Evolutionary conservation across 306 rosid genomes (phyloP).

Genomic region (Urtica urens): DNA sequence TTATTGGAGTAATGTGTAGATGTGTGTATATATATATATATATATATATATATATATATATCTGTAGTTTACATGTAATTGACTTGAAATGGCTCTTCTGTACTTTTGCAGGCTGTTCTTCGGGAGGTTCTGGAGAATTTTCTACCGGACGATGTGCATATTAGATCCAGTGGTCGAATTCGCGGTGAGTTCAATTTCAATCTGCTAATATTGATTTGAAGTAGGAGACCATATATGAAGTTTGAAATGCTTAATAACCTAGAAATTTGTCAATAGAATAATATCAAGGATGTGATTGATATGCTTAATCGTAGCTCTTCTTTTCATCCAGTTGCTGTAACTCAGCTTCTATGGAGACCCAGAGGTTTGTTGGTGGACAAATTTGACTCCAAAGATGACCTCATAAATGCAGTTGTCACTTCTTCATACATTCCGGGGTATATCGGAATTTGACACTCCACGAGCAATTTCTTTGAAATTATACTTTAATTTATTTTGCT

Average conservation of each 20-base stretch:
- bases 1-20: too few species aligned
- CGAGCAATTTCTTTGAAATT: slow-evolving; percentile 5
- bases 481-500: slow-evolving; percentile 8
- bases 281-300: not conserved
- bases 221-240: not conserved
- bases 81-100: too few species aligned
- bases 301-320: not conserved
- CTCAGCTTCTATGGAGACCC: slow-evolving; percentile 87
- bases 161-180: slow-evolving; percentile 77
- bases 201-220: not conserved
- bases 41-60: too few species aligned
- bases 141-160: slow-evolving; percentile 78
- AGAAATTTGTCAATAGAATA: not conserved
- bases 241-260: not conserved
- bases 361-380: slow-evolving; percentile 89
- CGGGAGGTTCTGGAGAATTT: slow-evolving; percentile 63
- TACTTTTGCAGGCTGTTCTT: slow-evolving; percentile 69
- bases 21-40: too few species aligned
- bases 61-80: too few species aligned
- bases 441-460: slow-evolving; percentile 22
- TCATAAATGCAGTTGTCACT: slow-evolving; percentile 88
- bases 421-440: slow-evolving; percentile 99
- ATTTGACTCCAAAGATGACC: slow-evolving; percentile 94
- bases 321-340: slow-evolving; percentile 73
- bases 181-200: slow-evolving; percentile 45